These are phyloP conservation scores for Colletotrichum sp. DNA, from an alignment of 2,329 filamentous ascomycete species.

Conservation along the genomic window DNA sequence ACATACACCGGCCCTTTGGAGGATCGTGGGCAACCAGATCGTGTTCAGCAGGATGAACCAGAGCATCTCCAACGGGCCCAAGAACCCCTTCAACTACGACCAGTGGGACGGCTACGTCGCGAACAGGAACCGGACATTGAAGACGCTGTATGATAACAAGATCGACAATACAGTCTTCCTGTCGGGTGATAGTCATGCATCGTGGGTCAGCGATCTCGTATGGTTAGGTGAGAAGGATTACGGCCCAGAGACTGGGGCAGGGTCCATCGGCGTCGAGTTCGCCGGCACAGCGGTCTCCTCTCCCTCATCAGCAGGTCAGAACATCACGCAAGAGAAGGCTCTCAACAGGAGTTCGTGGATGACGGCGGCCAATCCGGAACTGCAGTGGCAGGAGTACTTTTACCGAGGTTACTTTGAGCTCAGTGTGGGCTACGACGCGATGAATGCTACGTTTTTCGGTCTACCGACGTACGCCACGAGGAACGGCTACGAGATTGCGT, in stretches of 20 bases:
- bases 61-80: constrained; percentile 29
- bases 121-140: constrained; percentile 74
- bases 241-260: constrained; percentile 55
- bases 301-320: background rate
- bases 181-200: constrained; percentile 73
- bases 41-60: constrained; percentile 58
- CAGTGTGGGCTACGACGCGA: constrained; percentile 58
- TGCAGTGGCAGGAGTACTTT: constrained; percentile 77
- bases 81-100: constrained; percentile 57
- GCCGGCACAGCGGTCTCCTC: constrained; percentile 67
- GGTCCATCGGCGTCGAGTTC: constrained; percentile 66
- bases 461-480: constrained; percentile 61
- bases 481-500: constrained; percentile 67
- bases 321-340: background rate
- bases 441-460: constrained; percentile 66
- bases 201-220: constrained; percentile 66
- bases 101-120: constrained; percentile 64
- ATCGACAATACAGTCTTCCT: constrained; percentile 78
- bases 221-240: constrained; percentile 63
- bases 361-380: constrained; percentile 58
- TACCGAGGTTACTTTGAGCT: constrained; percentile 79
- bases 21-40: constrained; percentile 74
- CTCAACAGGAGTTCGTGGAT: background rate
- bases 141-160: constrained; percentile 69
- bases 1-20: constrained; percentile 67